Conservation (phyloP, 768 basidiomycete species). For the Mycena epipterygia region DNA sequence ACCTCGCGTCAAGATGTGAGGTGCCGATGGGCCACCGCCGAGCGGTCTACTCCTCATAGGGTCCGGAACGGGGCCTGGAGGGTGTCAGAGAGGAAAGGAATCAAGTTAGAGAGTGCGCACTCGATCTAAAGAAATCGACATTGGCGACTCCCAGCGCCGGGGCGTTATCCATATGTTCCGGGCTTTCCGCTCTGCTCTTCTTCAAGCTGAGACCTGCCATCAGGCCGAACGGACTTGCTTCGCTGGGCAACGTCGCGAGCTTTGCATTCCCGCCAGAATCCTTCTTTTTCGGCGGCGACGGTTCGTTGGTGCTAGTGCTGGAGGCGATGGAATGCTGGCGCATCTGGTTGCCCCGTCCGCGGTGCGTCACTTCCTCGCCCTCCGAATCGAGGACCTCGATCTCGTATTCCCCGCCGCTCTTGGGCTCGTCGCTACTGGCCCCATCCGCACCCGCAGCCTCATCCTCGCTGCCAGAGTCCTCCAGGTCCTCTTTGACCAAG, state of each 20-base stretch:
- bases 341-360: slow-evolving; percentile 37
- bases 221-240: slow-evolving; percentile 79
- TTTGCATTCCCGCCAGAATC: slow-evolving; percentile 56
- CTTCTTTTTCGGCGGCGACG: slow-evolving; percentile 53
- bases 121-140: slow-evolving; percentile 75
- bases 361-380: slow-evolving; percentile 51
- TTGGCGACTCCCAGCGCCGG: slow-evolving; percentile 74
- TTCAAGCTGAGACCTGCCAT: slow-evolving; percentile 76
- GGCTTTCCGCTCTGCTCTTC: slow-evolving; percentile 45
- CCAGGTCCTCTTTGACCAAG: slow-evolving; percentile 62
- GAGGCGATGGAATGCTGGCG: slow-evolving; percentile 55
- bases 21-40: slow-evolving; percentile 62
- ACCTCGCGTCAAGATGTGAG: slow-evolving; percentile 74
- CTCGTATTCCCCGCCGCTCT: slow-evolving; percentile 51
- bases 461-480: slow-evolving; percentile 56
- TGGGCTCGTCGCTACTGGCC: slow-evolving; percentile 45
- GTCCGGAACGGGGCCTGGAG: slow-evolving; percentile 57
- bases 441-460: slow-evolving; percentile 54
- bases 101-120: slow-evolving; percentile 51
- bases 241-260: slow-evolving; percentile 70
- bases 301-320: slow-evolving; percentile 52
- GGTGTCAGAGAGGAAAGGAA: slow-evolving; percentile 12
- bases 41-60: slow-evolving; percentile 55
- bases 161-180: slow-evolving; percentile 59
- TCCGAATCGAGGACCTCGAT: slow-evolving; percentile 59